Base-by-base conservation (phyloP, 192 early-diverging fungal genomes). In the Backusella circina region DNA sequence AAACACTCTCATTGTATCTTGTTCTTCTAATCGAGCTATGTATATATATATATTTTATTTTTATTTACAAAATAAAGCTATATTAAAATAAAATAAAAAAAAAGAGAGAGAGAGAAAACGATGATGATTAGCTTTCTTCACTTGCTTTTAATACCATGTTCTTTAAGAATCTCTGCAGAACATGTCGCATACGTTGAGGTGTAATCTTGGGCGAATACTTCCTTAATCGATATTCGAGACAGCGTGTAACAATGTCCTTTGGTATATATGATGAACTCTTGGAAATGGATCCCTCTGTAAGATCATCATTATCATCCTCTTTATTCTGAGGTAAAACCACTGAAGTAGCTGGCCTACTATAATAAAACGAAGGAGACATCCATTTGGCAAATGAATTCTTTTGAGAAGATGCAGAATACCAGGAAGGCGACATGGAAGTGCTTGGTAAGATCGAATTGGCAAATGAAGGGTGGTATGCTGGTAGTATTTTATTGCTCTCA, bases 281-380 rank as follows among this genome's bases (percentile, higher is more conserved):
- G 7, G 37, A 7, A 31, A 28, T n/a, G 5, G 23, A 3, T 23
- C 9, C 26, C 23, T 26, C 37, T 21, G 69, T 47, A 70, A 35
- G 70, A n/a, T 50, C 47, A 26, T 61, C 67, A 10, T n/a, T 9
- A 21, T 15, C 67, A 21, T 15, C 67, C 28, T 37, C 70, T 50
- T 35, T 41, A 57, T 65, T 31, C 16, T 76, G 54, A 9, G 79
- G 79, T 23, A 81, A 21, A 10, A 77, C 28, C 0, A 74, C 75
- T 7, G 79, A 77, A 1, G 75, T 74, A 6, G 75, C 75, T 4
- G 75, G 75, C 44, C 79, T 72, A 67, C 79, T 81, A 26, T 81
- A 81, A 37, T 81, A 81, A 37, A 81, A 81, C 6, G 75, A 77
- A 21, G 79, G 79, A 18, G 79, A 81, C 79, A 81, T 81, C 75